Evolutionary conservation across 352 stramenopile genomes (phyloP).

Genomic region (Globisporangium rhizosaccharum): DNA sequence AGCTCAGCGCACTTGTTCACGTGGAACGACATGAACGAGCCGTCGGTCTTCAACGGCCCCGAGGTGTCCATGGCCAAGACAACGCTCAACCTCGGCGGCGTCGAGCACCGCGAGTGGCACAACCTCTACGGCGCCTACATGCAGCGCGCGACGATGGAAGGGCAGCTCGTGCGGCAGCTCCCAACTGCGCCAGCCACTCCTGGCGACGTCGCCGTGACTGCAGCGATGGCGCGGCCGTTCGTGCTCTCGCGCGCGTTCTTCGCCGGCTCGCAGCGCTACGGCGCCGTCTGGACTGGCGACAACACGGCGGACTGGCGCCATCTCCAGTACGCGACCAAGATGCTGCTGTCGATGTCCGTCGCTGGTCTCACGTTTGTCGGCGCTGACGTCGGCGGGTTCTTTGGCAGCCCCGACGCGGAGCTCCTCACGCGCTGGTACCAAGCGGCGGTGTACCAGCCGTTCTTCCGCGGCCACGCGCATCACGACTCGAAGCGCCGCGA

Average conservation of each 20-base stretch:
- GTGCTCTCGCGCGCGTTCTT: slow-evolving; percentile 97
- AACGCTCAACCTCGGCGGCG: slow-evolving; percentile 83
- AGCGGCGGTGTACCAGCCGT: slow-evolving; percentile 95
- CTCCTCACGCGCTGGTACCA: slow-evolving; percentile 97
- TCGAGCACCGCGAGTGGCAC: slow-evolving; percentile 99
- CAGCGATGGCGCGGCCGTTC: slow-evolving; percentile 90
- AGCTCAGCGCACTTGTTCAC: slow-evolving; percentile 93
- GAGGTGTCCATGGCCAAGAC: slow-evolving; percentile 99
- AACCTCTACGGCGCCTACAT: slow-evolving; percentile 99
- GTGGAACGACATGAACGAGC: slow-evolving; percentile 99
- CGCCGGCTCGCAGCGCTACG: slow-evolving; percentile 95
- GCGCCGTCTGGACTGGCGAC: slow-evolving; percentile 98
- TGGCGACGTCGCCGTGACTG: slow-evolving; percentile 38
- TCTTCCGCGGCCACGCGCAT: slow-evolving; percentile 98
- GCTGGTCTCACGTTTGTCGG: slow-evolving; percentile 96
- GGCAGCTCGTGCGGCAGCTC: slow-evolving; percentile 79
- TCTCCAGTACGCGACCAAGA: slow-evolving; percentile 93
- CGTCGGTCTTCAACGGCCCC: slow-evolving; percentile 98
- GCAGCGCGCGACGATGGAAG: slow-evolving; percentile 94
- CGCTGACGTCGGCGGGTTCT: slow-evolving; percentile 99
- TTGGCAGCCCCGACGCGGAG: slow-evolving; percentile 94
- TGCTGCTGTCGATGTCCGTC: slow-evolving; percentile 96
- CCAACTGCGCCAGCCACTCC: slow-evolving; percentile 20
- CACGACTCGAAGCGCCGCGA: slow-evolving; percentile 98
- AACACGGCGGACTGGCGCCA: slow-evolving; percentile 96